Percentiles rank a stretch among this genome's conserved stretches.
Evolutionary conservation across 2,329 filamentous ascomycete species (phyloP).

Genomic region (Diaporthe citri): DNA sequence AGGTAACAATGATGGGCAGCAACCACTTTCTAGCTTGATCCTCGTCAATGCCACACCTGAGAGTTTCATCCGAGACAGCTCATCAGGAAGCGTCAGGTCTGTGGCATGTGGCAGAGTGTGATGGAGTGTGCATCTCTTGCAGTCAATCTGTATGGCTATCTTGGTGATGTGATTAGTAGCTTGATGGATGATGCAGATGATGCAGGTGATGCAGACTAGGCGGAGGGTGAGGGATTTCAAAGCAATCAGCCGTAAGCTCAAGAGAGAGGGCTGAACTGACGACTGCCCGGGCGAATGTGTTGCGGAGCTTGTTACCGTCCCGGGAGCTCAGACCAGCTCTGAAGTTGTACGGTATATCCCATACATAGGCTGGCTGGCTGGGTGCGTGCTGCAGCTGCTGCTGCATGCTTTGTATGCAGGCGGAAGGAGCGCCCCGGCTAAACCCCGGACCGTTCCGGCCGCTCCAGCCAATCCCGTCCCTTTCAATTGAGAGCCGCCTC

Average conservation of each 20-base stretch:
- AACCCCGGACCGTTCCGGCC: constrained; percentile 28
- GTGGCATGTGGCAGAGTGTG: not conserved
- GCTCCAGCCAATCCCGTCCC: constrained; percentile 35
- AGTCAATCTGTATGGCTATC: not conserved
- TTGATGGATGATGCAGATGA: not conserved
- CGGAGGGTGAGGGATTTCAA: not conserved
- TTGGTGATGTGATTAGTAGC: not conserved
- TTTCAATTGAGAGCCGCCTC: constrained; percentile 25
- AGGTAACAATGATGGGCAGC: not conserved
- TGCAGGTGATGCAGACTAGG: not conserved
- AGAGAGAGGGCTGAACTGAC: not conserved
- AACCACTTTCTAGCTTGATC: constrained; percentile 14
- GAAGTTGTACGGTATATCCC: not conserved
- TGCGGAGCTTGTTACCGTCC: constrained; percentile 21
- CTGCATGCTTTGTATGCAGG: not conserved
- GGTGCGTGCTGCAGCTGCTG: not conserved
- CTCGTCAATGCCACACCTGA: constrained; percentile 16
- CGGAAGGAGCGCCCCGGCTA: constrained; percentile 6
- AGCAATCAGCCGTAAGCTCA: not conserved
- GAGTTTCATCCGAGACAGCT: constrained; percentile 26
- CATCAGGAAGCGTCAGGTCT: not conserved
- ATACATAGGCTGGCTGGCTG: not conserved
- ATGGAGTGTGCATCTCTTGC: not conserved
- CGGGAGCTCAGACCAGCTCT: constrained; percentile 26
- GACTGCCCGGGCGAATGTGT: not conserved